Evolutionary conservation across 192 early-diverging fungal genomes (phyloP).

Genomic region (Spizellomyces punctatus): DNA sequence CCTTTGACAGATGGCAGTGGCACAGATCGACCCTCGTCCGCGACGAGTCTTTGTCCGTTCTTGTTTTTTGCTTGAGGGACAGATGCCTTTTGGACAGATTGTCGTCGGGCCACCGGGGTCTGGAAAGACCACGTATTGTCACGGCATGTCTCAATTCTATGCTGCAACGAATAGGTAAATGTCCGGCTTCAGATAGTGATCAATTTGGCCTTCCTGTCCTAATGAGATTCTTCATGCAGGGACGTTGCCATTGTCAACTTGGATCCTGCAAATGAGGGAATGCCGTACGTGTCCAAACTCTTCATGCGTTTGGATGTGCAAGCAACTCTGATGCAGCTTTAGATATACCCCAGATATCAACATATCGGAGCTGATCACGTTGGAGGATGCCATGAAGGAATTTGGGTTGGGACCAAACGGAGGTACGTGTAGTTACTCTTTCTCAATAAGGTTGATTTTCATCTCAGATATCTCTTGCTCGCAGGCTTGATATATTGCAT

Average conservation of each 20-base stretch:
- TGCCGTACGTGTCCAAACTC: slow-evolving; percentile 39
- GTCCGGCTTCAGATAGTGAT: not conserved
- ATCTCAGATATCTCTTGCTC: not conserved
- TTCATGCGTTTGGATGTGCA: too few relatives aligned
- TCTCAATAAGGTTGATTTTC: not conserved
- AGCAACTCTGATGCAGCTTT: not conserved
- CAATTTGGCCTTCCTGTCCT: too few relatives aligned
- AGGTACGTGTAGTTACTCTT: slow-evolving; percentile 15
- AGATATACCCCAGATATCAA: slow-evolving; percentile 53
- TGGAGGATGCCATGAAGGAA: slow-evolving; percentile 56
- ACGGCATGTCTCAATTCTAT: slow-evolving; percentile 55
- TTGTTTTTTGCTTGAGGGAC: too few relatives aligned
- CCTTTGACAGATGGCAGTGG: too few relatives aligned
- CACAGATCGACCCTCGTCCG: too few relatives aligned
- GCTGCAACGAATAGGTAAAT: slow-evolving; percentile 39
- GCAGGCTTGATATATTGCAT: slow-evolving; percentile 57
- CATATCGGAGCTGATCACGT: slow-evolving; percentile 55
- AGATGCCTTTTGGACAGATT: slow-evolving; percentile 50
- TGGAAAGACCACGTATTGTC: slow-evolving; percentile 63
- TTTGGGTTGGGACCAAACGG: slow-evolving; percentile 62
- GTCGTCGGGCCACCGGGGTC: slow-evolving; percentile 52
- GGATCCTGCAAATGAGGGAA: slow-evolving; percentile 64
- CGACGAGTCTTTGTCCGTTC: too few relatives aligned
- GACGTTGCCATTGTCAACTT: slow-evolving; percentile 54
- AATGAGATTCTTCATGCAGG: slow-evolving; percentile 5